These are phyloP conservation scores for Coniferiporia sulphurascens DNA, from an alignment of 1,284 basidiomycete genomes.

Conservation along the genomic window DNA sequence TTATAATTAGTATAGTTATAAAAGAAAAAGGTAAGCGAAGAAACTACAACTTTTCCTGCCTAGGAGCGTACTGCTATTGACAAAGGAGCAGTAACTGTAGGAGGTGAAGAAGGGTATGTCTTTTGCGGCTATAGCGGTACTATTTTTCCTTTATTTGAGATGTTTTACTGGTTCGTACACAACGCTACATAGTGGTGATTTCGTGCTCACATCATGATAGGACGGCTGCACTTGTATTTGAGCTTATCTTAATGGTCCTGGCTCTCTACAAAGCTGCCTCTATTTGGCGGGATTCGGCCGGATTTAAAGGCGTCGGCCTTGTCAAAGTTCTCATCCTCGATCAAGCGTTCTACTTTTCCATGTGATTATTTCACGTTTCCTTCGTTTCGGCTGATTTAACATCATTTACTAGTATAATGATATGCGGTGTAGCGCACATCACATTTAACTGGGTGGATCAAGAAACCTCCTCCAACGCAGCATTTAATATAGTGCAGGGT, in stretches of 20 bases:
- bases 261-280: conserved; percentile 1
- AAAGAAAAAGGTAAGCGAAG: not conserved
- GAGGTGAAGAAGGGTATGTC: not conserved
- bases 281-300: not conserved
- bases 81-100: not conserved
- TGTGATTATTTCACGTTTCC: not conserved
- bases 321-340: not conserved
- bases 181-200: not conserved
- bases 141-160: not conserved
- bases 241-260: not conserved
- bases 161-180: not conserved
- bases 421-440: too few relatives aligned
- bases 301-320: not conserved
- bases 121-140: too few relatives aligned
- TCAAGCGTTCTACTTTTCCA: conserved; percentile 1
- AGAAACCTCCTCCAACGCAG: too few relatives aligned
- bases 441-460: too few relatives aligned
- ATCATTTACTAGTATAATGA: too few relatives aligned
- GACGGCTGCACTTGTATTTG: conserved; percentile 4
- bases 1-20: not conserved
- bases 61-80: not conserved
- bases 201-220: not conserved
- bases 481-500: too few relatives aligned
- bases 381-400: too few relatives aligned
- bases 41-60: not conserved